Evolutionary conservation across 129 eudicot genomes (phyloP), one percentile per base, ranked within the genome.

Genomic region (Helichrysum umbraculigerum): DNA sequence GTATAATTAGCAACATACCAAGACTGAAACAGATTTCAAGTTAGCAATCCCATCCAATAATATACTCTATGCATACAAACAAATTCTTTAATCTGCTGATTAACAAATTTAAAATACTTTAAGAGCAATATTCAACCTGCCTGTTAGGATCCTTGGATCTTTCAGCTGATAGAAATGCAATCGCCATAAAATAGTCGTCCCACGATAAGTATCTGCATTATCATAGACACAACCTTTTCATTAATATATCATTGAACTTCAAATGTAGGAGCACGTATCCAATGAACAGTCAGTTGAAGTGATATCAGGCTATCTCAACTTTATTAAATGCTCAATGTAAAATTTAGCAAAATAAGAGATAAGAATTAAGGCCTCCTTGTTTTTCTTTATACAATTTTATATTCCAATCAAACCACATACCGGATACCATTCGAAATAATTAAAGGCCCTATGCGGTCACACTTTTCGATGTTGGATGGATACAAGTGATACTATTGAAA

Each of bases 171-270:
- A 93, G 83, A 80, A 93, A 93, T 19, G 96, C 97, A 57, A 93
- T 93, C 5, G 97, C 92, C 97, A 93, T 90, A 83, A 93, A 93
- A 85, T 93, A 93, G 52, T 92, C 98, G 65, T 92, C 98, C 98
- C 98, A 92, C 4, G 98, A 87, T 25, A 92, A 73, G 79, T 90
- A 92, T 71, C 98, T 92, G 89, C 76, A 58, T 17, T 1, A 39
- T 30, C 47, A 70, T 42, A 3, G 14, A 57, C 21, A 63, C 68
- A 39, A 2, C 66, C 65, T 66, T 16, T 32, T 29, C 11, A 44
- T 74, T 61, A 62, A 44, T 16, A 39, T 7, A 11, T 22, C n/a
- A 30, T 4, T 41, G 44, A 22, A 1, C 30, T 42, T 2, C 59
- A 57, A 29, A 76, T 0, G 52, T 11, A 76, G 16, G 39, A 4